Evolutionary conservation across 495 filamentous ascomycete species (phyloP).

Genomic region (Sphaerosporella brunnea): DNA sequence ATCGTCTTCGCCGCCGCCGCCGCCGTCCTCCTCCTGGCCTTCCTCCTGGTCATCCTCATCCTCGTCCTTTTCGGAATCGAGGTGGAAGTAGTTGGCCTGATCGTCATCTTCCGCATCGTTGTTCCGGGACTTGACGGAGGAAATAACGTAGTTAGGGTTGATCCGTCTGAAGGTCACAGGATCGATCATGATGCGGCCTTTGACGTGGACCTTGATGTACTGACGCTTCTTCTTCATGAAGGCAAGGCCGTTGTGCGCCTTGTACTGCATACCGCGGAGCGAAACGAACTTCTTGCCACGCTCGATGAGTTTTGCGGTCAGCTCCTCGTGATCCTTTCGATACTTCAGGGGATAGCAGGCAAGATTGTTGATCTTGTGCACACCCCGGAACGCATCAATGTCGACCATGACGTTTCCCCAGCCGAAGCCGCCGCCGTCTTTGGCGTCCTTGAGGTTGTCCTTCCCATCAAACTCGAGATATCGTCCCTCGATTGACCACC

Average conservation of each 20-base stretch:
- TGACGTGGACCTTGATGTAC: slow-evolving; percentile 62
- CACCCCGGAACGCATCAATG: slow-evolving; percentile 65
- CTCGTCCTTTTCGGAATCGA: not conserved
- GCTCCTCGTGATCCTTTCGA: slow-evolving; percentile 51
- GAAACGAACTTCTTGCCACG: slow-evolving; percentile 73
- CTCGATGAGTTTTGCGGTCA: slow-evolving; percentile 46
- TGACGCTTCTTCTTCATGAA: slow-evolving; percentile 68
- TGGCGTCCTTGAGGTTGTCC: slow-evolving; percentile 6
- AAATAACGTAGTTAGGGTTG: slow-evolving; percentile 77
- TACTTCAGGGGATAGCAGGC: slow-evolving; percentile 54
- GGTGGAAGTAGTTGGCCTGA: slow-evolving; percentile 6
- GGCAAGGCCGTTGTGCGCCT: slow-evolving; percentile 63
- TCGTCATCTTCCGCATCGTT: slow-evolving; percentile 36
- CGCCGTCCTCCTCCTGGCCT: not conserved
- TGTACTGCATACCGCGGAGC: slow-evolving; percentile 69
- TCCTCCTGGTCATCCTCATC: not conserved
- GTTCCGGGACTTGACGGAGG: slow-evolving; percentile 58
- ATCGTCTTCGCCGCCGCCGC: not conserved
- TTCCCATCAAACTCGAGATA: slow-evolving; percentile 30
- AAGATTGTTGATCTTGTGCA: slow-evolving; percentile 65
- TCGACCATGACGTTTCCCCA: slow-evolving; percentile 30
- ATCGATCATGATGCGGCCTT: slow-evolving; percentile 83
- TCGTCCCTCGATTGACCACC: slow-evolving; percentile 64
- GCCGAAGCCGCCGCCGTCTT: slow-evolving; percentile 10
- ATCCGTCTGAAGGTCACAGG: slow-evolving; percentile 70